Base-by-base conservation (phyloP, 2,329 filamentous ascomycete species). In the Fusarium azukiicola region DNA sequence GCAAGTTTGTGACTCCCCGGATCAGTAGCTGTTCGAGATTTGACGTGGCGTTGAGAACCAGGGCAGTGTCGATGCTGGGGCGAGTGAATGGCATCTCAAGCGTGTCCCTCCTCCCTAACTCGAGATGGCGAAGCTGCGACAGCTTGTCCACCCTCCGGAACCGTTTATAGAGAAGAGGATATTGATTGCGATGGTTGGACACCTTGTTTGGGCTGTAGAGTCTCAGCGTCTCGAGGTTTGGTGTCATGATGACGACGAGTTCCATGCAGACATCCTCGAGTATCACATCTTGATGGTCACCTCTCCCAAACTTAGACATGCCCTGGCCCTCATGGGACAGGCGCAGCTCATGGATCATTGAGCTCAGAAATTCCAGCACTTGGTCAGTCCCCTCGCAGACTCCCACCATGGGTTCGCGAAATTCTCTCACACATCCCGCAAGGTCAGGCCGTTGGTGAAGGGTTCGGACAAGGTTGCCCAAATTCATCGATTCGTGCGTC, bases 251-350 rank as follows among this genome's bases (percentile, higher is more conserved):
- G 69, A 71, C 52, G n/a, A 71, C 36, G 54, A 71, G 54, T 52
- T 71, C 69, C 27, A 64, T 32, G 44, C 56, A 63, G 36, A 66
- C 54, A 42, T 71, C 69, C 32, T 71, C 69, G 6, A 64, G 69
- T 14, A 66, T 14, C n/a, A 71, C 13, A 17, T 27, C 32, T 13
- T 44, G 56, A 7, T 16, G 16, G 14, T 16, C 4, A 5, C 11
- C 17, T 50, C 54, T 40, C 14, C 36, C 46, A 10, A 71, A 66
- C 52, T 40, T 47, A 16, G 27, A 19, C 13, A 14, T 27, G 23
- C 32, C 44, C 17, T 42, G 17, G 10, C 56, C 21, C 11, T 27
- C 9, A 19, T 40, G 12, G 46, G 40, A 66, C 36, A 64, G n/a
- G 23, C 36, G 44, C 21, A 71, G 13, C 17, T 66, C 32, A 46